phyloP scores from a whole-genome alignment of 2,329 filamentous ascomycete species.

The Botryotinia convoluta region DNA sequence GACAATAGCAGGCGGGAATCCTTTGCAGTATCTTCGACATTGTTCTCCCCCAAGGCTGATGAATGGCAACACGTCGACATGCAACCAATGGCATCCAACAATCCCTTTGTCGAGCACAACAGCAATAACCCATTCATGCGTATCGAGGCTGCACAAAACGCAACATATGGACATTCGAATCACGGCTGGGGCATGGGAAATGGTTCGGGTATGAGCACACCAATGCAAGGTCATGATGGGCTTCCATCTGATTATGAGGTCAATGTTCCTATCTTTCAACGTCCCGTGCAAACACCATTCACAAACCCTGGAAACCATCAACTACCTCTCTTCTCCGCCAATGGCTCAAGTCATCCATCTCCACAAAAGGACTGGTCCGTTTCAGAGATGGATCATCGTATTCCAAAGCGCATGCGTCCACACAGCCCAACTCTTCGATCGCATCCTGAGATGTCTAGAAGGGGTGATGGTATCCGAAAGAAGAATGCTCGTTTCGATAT shows the following conservation, averaged over 20 bases:
- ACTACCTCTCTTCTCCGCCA: constrained; percentile 54
- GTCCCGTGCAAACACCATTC: constrained; percentile 55
- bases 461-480: constrained; percentile 72
- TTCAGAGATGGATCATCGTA: constrained; percentile 48
- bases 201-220: constrained; percentile 69
- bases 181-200: constrained; percentile 41
- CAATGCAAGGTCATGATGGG: constrained; percentile 68
- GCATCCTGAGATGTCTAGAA: constrained; percentile 65
- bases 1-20: constrained; percentile 61
- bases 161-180: constrained; percentile 35
- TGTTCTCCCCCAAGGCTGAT: constrained; percentile 65
- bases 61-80: constrained; percentile 64
- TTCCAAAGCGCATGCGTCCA: constrained; percentile 61
- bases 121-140: constrained; percentile 67
- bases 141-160: constrained; percentile 50
- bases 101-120: constrained; percentile 56
- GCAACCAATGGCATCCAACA: constrained; percentile 62
- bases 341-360: constrained; percentile 52
- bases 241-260: constrained; percentile 56
- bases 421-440: constrained; percentile 66
- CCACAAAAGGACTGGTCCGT: constrained; percentile 59
- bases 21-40: constrained; percentile 55
- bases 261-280: constrained; percentile 49
- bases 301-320: constrained; percentile 50
- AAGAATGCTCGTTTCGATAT: constrained; percentile 99